Percentiles rank a stretch among this genome's conserved stretches.
These are phyloP conservation scores for Cicer bijugum DNA, from an alignment of 306 rosid species.

Conservation along the genomic window DNA sequence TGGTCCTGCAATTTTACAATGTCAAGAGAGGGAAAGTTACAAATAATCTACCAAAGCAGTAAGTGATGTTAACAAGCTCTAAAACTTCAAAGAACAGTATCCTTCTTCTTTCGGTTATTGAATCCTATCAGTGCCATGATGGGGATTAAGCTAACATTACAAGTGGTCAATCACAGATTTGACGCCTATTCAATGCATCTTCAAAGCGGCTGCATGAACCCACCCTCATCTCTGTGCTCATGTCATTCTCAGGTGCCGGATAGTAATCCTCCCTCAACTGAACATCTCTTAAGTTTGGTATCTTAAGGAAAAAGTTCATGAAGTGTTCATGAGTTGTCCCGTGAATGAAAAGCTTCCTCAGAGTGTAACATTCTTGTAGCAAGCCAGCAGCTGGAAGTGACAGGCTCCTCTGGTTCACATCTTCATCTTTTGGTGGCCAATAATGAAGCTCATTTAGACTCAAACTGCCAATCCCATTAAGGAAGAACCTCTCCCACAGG, in stretches of 20 bases:
- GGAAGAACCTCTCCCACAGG: slow-evolving; percentile 90
- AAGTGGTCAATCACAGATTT: slow-evolving; percentile 54
- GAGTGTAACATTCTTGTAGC: slow-evolving; percentile 61
- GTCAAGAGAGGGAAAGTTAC: not conserved
- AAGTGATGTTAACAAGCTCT: slow-evolving; percentile 18
- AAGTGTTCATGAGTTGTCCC: slow-evolving; percentile 87
- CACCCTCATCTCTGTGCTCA: slow-evolving; percentile 91
- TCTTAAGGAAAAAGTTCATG: slow-evolving; percentile 69
- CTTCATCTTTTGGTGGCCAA: slow-evolving; percentile 95
- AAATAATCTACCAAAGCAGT: not conserved
- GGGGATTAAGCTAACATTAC: not conserved
- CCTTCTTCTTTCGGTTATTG: not conserved
- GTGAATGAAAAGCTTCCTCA: slow-evolving; percentile 87
- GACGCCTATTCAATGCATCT: slow-evolving; percentile 74
- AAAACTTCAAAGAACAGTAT: slow-evolving; percentile 1
- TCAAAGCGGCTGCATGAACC: slow-evolving; percentile 90
- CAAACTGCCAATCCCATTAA: slow-evolving; percentile 66
- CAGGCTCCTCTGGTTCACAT: slow-evolving; percentile 77
- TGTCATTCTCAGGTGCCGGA: slow-evolving; percentile 88
- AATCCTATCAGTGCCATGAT: slow-evolving; percentile 1
- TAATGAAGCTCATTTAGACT: slow-evolving; percentile 71
- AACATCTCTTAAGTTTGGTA: slow-evolving; percentile 69
- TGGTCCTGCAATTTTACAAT: slow-evolving; percentile 10
- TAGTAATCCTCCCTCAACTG: slow-evolving; percentile 82
- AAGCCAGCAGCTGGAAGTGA: slow-evolving; percentile 83